phyloP scores from a whole-genome alignment of 768 basidiomycete genomes.

The Leucogyrophana mollusca region DNA sequence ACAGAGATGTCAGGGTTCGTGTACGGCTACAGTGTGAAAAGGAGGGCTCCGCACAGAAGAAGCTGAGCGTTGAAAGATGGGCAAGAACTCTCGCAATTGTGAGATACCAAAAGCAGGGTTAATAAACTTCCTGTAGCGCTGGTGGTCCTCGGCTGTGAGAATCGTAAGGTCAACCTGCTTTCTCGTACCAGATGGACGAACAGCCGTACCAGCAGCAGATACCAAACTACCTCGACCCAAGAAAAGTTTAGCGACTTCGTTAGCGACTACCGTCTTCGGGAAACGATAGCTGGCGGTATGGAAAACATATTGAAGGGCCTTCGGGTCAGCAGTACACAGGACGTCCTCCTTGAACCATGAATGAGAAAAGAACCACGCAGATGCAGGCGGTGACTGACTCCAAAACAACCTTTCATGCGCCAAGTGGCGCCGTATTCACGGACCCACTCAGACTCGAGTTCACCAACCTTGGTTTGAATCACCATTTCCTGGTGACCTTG shows the following conservation, averaged over 20 bases:
- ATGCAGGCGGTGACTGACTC: constrained; percentile 9
- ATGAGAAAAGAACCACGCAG: no score
- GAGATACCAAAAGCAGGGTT: constrained; percentile 24
- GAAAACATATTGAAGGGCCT: constrained; percentile 25
- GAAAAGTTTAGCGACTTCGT: constrained; percentile 13
- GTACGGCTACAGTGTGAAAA: not conserved
- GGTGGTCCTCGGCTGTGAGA: constrained; percentile 18
- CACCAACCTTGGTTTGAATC: constrained; percentile 24
- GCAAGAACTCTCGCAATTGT: constrained; percentile 22
- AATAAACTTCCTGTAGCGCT: constrained; percentile 29
- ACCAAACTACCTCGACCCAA: constrained; percentile 20
- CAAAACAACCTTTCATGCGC: constrained; percentile 11
- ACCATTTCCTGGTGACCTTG: constrained; percentile 23
- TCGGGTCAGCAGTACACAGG: constrained; percentile 25
- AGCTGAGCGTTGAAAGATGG: constrained; percentile 21
- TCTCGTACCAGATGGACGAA: no score
- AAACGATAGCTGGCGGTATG: constrained; percentile 26
- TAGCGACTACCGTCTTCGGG: constrained; percentile 15
- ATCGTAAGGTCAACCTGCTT: no score
- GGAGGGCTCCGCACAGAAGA: constrained; percentile 7
- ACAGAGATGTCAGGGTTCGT: not conserved
- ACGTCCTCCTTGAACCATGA: constrained; percentile 21
- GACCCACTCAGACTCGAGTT: constrained; percentile 26
- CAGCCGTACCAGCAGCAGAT: constrained; percentile 15
- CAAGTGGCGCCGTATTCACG: constrained; percentile 24